phyloP scores from a whole-genome alignment of 495 filamentous ascomycete genomes.

The Saxophila tyrrhenica region DNA sequence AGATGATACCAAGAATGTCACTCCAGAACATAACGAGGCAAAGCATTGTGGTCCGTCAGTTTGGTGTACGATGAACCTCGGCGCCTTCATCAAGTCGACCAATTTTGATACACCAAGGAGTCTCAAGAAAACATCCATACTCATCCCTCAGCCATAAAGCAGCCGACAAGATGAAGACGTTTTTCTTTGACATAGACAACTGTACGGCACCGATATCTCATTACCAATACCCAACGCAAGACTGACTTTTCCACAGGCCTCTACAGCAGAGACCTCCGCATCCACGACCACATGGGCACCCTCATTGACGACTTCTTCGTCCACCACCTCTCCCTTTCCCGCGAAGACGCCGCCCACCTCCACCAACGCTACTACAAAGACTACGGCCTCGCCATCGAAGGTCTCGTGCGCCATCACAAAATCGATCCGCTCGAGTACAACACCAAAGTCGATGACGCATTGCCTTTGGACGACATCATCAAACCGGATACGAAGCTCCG shows the following conservation, averaged over 20 bases:
- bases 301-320: conserved; percentile 64
- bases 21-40: no score
- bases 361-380: conserved; percentile 87
- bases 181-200: conserved; percentile 74
- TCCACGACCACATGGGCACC: conserved; percentile 25
- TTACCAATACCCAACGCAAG: no score
- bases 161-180: no score
- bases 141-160: no score
- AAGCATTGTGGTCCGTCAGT: no score
- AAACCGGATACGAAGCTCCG: conserved; percentile 63
- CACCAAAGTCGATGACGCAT: conserved; percentile 81
- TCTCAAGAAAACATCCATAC: no score
- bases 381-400: conserved; percentile 95
- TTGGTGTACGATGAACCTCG: no score
- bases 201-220: no score
- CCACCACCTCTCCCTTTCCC: conserved; percentile 59
- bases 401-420: conserved; percentile 83
- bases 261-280: conserved; percentile 49
- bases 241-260: no score
- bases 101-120: no score
- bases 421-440: conserved; percentile 96
- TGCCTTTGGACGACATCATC: conserved; percentile 78
- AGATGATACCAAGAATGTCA: no score
- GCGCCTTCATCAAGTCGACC: no score
- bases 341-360: conserved; percentile 65